Conservation (phyloP, 768 basidiomycete species). For the Astraeus odoratus region DNA sequence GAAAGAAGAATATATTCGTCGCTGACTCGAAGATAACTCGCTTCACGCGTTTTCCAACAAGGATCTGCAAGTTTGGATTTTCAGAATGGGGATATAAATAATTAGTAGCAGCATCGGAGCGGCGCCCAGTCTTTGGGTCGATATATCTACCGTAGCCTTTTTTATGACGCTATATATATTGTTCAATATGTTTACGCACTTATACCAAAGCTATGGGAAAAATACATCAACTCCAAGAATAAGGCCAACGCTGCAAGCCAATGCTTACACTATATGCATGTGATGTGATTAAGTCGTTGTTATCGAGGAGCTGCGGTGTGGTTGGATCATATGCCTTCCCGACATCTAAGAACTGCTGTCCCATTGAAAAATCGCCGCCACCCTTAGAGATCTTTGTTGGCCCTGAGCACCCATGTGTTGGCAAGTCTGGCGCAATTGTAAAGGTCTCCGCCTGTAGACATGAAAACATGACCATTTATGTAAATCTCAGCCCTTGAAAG, state of each 20-base stretch:
- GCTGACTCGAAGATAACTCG: conserved; percentile 31
- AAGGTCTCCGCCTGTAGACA: conserved; percentile 30
- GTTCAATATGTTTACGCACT: conserved; percentile 9
- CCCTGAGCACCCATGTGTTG: conserved; percentile 32
- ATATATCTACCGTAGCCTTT: conserved; percentile 45
- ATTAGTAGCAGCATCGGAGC: conserved; percentile 28
- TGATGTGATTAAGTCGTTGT: conserved; percentile 35
- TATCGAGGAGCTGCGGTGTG: conserved; percentile 38
- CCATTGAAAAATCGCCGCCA: conserved; percentile 9
- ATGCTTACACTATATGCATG: conserved; percentile 22
- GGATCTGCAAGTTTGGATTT: conserved; percentile 24
- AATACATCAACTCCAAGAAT: background rate
- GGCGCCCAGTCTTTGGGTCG: conserved; percentile 31
- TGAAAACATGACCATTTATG: background rate
- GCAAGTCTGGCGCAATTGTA: conserved; percentile 15
- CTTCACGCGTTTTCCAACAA: conserved; percentile 28
- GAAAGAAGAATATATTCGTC: too few species aligned
- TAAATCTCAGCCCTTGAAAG: background rate
- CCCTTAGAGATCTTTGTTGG: conserved; percentile 21
- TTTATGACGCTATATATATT: background rate
- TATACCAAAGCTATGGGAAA: conserved; percentile 12
- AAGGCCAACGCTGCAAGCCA: background rate
- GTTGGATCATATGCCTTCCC: conserved; percentile 42
- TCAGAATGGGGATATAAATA: conserved; percentile 30
- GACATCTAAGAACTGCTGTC: conserved; percentile 40